These are phyloP conservation scores for Mortierella antarctica DNA, from an alignment of 192 early-diverging fungal genomes.

Conservation along the genomic window DNA sequence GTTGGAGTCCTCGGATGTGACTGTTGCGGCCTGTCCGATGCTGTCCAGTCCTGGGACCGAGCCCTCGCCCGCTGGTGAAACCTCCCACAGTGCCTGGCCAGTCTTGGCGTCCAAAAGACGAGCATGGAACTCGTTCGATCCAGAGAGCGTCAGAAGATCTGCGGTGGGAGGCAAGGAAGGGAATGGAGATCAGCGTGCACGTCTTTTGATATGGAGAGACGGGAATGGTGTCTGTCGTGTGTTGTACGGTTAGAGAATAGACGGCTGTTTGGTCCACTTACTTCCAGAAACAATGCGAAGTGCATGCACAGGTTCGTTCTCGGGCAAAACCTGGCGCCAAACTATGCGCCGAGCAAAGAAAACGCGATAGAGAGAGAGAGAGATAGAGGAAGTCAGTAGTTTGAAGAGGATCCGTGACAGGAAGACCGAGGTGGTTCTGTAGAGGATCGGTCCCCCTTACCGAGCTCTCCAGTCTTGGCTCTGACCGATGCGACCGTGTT, in stretches of 20 bases:
- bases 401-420: background rate
- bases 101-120: conserved; percentile 59
- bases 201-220: background rate
- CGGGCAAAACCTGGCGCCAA: conserved; percentile 82
- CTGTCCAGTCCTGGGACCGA: background rate
- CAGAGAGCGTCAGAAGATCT: conserved; percentile 56
- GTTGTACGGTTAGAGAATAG: background rate
- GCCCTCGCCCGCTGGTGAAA: conserved; percentile 37
- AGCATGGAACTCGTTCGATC: conserved; percentile 44
- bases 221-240: background rate
- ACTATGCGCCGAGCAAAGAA: conserved; percentile 32
- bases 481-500: conserved; percentile 80
- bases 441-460: conserved; percentile 46
- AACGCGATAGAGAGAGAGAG: background rate
- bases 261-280: conserved; percentile 45
- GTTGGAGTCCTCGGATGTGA: conserved; percentile 47
- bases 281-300: conserved; percentile 61
- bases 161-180: background rate
- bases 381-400: background rate
- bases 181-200: background rate
- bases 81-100: conserved; percentile 60
- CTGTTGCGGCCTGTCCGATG: conserved; percentile 41
- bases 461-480: conserved; percentile 72
- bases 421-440: background rate
- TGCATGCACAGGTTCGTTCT: conserved; percentile 64